Evolutionary conservation across 225 moss, liverwort and hornwort genomes (phyloP), one percentile per base, ranked within the genome.

Genomic region (Takakia lepidozioides): DNA sequence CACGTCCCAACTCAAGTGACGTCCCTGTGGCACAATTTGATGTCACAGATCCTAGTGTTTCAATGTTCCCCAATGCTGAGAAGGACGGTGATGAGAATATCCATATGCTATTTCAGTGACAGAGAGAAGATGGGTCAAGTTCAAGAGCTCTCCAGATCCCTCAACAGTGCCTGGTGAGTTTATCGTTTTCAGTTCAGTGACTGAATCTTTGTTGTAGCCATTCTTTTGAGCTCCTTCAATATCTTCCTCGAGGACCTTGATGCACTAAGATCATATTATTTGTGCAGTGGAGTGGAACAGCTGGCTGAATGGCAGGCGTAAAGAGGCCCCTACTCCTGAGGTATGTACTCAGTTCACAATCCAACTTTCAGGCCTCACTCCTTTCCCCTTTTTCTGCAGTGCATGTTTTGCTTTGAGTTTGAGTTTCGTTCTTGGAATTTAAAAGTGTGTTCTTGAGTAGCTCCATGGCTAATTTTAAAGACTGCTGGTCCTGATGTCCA

Each of bases 281-380:
- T n/a, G 58, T 29, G 42, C 69, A 79, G 78, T 79, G 25, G 78
- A 79, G 56, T 79, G 78, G 78, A 73, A 67, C 53, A 74, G 78
- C 57, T 79, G 78, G 73, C 63, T 79, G 0, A 70, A 79, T 16
- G 63, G 78, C 39, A 41, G 78, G 59, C 69, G 78, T 9, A 73
- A 66, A 54, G 49, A 38, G 0, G 53, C 78, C 0, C 78, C 78
- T 20, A 79, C 69, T 48, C 63, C 69, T 24, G 53, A 79, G 78
- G 78, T 79, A 63, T 38, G 32, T 34, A n/a, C n/a, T n/a, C n/a
- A n/a, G n/a, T 34, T 34, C 32, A 5, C 32, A 34, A 34, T 34
- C 32, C 32, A 34, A 34, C 11, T 34, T 34, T 34, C 32, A n/a
- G n/a, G n/a, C n/a, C n/a, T n/a, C n/a, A n/a, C 32, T 34, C 11